Conservation (phyloP, 2,329 filamentous ascomycete genomes). For the Chaetomium globosum region DNA sequence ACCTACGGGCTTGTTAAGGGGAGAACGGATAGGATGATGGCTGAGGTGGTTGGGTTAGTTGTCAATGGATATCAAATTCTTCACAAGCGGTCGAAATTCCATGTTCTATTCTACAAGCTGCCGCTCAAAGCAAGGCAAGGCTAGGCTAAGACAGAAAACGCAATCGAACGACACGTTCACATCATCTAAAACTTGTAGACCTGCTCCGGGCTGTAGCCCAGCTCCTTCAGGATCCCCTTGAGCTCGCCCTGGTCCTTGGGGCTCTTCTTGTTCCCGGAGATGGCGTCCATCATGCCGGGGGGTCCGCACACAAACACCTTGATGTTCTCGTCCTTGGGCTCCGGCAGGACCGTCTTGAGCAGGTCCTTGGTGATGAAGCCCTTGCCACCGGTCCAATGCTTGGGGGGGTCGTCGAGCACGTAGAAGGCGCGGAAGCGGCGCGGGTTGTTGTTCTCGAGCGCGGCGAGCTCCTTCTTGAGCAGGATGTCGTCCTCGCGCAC, state of each 20-base stretch:
- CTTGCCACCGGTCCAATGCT: conserved; percentile 74
- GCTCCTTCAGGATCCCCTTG: conserved; percentile 70
- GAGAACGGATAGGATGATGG: not conserved
- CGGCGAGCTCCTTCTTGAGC: conserved; percentile 78
- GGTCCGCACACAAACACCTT: conserved; percentile 97
- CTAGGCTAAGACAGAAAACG: conserved; percentile 4
- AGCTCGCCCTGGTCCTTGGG: conserved; percentile 95
- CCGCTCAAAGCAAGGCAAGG: conserved; percentile 5
- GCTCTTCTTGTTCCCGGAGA: conserved; percentile 86
- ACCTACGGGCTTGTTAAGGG: too few relatives aligned
- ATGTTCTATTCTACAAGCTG: conserved; percentile 9
- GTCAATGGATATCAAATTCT: not conserved
- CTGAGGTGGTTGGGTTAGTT: not conserved
- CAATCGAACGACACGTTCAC: not conserved
- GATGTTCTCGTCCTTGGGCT: conserved; percentile 87
- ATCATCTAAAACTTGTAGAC: conserved; percentile 83
- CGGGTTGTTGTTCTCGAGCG: conserved; percentile 93
- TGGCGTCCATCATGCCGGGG: conserved; percentile 87
- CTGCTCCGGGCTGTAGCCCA: conserved; percentile 64
- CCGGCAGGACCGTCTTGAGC: conserved; percentile 90
- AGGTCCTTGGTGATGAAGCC: conserved; percentile 89
- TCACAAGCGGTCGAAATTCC: not conserved
- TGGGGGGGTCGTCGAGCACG: conserved; percentile 80
- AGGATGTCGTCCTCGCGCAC: conserved; percentile 87
- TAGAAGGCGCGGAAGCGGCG: conserved; percentile 96